Conservation (phyloP, 2,329 filamentous ascomycete species). For the Dactylellina drechsleri region DNA sequence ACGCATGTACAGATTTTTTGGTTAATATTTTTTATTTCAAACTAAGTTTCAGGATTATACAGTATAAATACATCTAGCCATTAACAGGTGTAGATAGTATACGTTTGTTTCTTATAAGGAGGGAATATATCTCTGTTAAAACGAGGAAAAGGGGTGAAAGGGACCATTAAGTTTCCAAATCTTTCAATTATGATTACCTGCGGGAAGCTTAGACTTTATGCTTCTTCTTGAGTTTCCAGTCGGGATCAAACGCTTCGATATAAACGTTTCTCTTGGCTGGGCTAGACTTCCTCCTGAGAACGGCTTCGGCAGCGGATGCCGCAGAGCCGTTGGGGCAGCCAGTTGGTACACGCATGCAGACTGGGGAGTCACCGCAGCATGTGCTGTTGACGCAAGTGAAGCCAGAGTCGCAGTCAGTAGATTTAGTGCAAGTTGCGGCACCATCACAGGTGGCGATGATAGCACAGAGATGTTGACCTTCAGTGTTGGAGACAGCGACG, state of each 20-base stretch:
- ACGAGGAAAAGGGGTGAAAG: slow-evolving; percentile 8
- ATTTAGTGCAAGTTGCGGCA: slow-evolving; percentile 5
- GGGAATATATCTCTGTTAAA: slow-evolving; percentile 1
- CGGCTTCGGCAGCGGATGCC: slow-evolving; percentile 2
- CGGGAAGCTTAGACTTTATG: neutral
- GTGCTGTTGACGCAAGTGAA: slow-evolving; percentile 34
- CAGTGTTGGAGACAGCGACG: slow-evolving; percentile 33
- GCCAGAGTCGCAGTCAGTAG: slow-evolving; percentile 22
- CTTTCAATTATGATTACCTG: no score
- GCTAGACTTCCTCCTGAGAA: slow-evolving; percentile 21
- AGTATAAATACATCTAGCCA: slow-evolving; percentile 47
- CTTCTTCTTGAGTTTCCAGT: slow-evolving; percentile 28
- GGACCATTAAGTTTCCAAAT: no score
- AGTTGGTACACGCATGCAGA: slow-evolving; percentile 38
- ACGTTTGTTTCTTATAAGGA: slow-evolving; percentile 5
- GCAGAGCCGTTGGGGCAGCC: slow-evolving; percentile 38
- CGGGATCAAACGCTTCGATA: slow-evolving; percentile 34
- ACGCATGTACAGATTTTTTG: no score
- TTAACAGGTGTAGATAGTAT: slow-evolving; percentile 4
- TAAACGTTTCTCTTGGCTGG: slow-evolving; percentile 21
- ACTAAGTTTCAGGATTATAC: slow-evolving; percentile 30
- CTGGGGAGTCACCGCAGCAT: slow-evolving; percentile 31
- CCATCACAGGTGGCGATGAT: slow-evolving; percentile 24
- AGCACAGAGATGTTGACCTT: slow-evolving; percentile 35
- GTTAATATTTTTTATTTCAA: neutral